Evolutionary conservation across 768 basidiomycete genomes (phyloP).

Genomic region (Mycena belliarum): DNA sequence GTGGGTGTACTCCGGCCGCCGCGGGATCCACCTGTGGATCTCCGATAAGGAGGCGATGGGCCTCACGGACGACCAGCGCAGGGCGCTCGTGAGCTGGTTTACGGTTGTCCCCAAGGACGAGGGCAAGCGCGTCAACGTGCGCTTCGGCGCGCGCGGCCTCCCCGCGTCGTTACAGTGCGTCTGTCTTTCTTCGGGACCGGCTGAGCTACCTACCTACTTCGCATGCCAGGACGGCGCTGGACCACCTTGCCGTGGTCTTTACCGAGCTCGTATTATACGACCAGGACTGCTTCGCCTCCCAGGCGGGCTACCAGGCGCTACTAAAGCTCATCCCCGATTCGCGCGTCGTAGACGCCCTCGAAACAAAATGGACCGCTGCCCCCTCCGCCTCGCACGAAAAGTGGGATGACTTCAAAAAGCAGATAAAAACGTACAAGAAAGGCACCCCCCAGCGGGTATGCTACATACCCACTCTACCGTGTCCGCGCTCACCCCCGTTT

Average conservation of each 20-base stretch:
- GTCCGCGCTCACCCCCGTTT: no score
- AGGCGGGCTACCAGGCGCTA: conserved; percentile 74
- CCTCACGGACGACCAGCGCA: conserved; percentile 89
- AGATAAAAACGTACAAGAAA: conserved; percentile 36
- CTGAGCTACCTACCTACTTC: background rate
- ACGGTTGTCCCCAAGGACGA: conserved; percentile 83
- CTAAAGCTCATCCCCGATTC: conserved; percentile 74
- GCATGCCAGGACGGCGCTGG: conserved; percentile 41
- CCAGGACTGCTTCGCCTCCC: conserved; percentile 78
- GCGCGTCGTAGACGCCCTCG: conserved; percentile 47
- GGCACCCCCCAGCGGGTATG: conserved; percentile 34
- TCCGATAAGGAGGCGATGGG: conserved; percentile 86
- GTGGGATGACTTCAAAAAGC: conserved; percentile 66
- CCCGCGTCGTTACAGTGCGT: conserved; percentile 78
- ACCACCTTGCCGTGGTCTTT: conserved; percentile 60
- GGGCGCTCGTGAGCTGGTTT: conserved; percentile 83
- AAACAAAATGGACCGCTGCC: conserved; percentile 59
- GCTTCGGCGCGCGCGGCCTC: conserved; percentile 45
- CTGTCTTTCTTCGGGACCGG: background rate
- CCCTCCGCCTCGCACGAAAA: conserved; percentile 62
- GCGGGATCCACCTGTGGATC: conserved; percentile 98
- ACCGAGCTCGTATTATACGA: conserved; percentile 68
- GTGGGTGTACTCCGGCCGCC: conserved; percentile 98
- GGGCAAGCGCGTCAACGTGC: conserved; percentile 80
- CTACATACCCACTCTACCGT: no score